Evolutionary conservation across 1,139 yeast genomes (phyloP).

Genomic region (Yamadazyma blattariae): DNA sequence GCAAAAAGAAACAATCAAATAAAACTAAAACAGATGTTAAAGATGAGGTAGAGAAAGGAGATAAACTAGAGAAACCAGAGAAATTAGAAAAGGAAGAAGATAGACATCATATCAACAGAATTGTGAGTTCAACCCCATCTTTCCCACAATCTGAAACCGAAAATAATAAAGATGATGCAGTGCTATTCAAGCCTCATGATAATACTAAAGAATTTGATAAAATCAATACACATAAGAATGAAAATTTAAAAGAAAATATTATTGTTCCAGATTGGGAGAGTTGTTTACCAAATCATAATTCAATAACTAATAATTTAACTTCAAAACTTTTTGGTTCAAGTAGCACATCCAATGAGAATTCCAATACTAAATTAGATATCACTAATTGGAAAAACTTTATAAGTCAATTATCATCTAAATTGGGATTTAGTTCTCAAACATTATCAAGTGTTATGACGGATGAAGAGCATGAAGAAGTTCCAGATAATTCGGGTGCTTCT

Average conservation of each 20-base stretch:
- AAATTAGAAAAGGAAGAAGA: slow-evolving; percentile 10
- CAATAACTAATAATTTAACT: slow-evolving; percentile 19
- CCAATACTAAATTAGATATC: slow-evolving; percentile 22
- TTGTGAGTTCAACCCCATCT: slow-evolving; percentile 32
- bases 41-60: slow-evolving; percentile 4
- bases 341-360: slow-evolving; percentile 24
- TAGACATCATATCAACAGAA: slow-evolving; percentile 25
- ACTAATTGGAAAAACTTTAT: slow-evolving; percentile 39
- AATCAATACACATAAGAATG: slow-evolving; percentile 47
- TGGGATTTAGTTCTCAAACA: slow-evolving; percentile 38
- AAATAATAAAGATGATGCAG: slow-evolving; percentile 38
- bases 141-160: slow-evolving; percentile 23
- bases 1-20: neutral
- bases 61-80: neutral
- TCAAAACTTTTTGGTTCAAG: slow-evolving; percentile 22
- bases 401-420: slow-evolving; percentile 32
- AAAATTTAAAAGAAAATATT: slow-evolving; percentile 38
- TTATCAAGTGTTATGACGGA: slow-evolving; percentile 27
- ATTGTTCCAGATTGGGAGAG: slow-evolving; percentile 45
- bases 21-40: slow-evolving; percentile 1
- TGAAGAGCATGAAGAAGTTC: slow-evolving; percentile 7
- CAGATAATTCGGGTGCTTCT: slow-evolving; percentile 12
- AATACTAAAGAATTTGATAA: slow-evolving; percentile 40
- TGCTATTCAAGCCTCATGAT: slow-evolving; percentile 45
- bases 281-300: slow-evolving; percentile 34